Conservation (phyloP, 495 filamentous ascomycete genomes). For the Cenococcum geophilum region DNA sequence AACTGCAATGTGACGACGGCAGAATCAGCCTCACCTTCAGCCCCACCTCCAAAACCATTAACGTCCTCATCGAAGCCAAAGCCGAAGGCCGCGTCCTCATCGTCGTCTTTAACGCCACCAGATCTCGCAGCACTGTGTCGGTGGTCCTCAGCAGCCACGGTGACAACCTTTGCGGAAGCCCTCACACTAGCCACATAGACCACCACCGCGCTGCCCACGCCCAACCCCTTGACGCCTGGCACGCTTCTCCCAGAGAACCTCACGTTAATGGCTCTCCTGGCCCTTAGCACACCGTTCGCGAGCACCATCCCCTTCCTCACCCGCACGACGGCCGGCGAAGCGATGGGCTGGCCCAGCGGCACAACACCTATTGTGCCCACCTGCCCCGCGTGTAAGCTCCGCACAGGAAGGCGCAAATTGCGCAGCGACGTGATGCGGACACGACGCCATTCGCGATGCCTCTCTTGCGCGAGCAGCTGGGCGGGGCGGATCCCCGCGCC, state of each 20-base stretch:
- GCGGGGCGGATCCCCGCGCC: background rate
- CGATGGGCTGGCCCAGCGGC: constrained; percentile 41
- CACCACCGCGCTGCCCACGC: constrained; percentile 60
- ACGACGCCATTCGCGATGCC: constrained; percentile 57
- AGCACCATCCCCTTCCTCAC: constrained; percentile 84
- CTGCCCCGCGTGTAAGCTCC: constrained; percentile 68
- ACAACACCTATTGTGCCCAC: constrained; percentile 85
- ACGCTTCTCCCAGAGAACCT: constrained; percentile 29
- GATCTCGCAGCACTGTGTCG: constrained; percentile 39
- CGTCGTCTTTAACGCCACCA: constrained; percentile 49
- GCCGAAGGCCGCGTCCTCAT: constrained; percentile 37
- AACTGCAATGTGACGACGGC: constrained; percentile 71
- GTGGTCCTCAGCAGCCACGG: constrained; percentile 43
- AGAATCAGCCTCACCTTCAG: constrained; percentile 31
- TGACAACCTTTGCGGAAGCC: constrained; percentile 63
- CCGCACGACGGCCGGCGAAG: constrained; percentile 39
- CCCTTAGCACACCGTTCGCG: constrained; percentile 48
- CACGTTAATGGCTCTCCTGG: constrained; percentile 50
- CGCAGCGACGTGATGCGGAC: constrained; percentile 80
- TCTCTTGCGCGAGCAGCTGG: constrained; percentile 40
- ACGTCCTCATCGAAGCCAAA: constrained; percentile 36
- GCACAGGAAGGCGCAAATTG: constrained; percentile 79
- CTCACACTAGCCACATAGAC: constrained; percentile 85
- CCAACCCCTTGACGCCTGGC: constrained; percentile 31
- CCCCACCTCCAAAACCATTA: constrained; percentile 7